phyloP scores from a whole-genome alignment of 257 asterid genomes.

The Echites panduratus region DNA sequence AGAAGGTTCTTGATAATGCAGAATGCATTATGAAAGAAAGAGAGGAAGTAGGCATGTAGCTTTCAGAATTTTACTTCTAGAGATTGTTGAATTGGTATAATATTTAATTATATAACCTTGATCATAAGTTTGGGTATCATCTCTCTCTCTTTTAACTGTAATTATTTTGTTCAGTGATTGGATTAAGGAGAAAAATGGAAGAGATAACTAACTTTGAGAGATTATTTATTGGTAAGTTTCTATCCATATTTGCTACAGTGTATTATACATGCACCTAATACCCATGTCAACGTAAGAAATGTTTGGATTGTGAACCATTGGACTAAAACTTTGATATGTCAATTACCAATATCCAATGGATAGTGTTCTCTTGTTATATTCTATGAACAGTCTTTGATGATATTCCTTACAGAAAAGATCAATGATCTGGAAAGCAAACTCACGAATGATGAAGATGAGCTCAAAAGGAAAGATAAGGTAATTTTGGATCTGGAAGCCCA shows the following conservation, averaged over 20 bases:
- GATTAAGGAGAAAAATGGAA: conserved; percentile 31
- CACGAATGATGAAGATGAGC: conserved; percentile 29
- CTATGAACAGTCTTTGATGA: neutral
- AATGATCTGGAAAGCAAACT: conserved; percentile 30
- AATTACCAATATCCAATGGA: neutral
- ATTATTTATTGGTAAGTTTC: conserved; percentile 30
- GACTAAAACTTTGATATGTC: neutral
- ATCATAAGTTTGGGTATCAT: neutral
- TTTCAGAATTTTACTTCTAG: conserved; percentile 11
- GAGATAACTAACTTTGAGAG: conserved; percentile 32
- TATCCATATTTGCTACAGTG: neutral
- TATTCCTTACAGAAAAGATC: conserved; percentile 27
- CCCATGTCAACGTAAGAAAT: neutral
- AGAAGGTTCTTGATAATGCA: conserved; percentile 28
- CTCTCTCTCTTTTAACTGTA: neutral
- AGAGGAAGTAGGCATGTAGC: conserved; percentile 41
- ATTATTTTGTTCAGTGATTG: conserved; percentile 23
- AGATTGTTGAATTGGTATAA: neutral
- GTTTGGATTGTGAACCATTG: neutral
- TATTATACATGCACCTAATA: neutral
- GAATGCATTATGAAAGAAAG: conserved; percentile 23
- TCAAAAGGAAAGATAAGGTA: conserved; percentile 24
- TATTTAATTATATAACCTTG: neutral
- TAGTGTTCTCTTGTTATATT: conserved; percentile 1
- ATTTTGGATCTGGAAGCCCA: conserved; percentile 33